Percentiles rank a stretch among this genome's conserved stretches.
These are phyloP conservation scores for Amoeboradix gromovi DNA, from an alignment of 371 early-diverging fungal genomes.

Conservation along the genomic window DNA sequence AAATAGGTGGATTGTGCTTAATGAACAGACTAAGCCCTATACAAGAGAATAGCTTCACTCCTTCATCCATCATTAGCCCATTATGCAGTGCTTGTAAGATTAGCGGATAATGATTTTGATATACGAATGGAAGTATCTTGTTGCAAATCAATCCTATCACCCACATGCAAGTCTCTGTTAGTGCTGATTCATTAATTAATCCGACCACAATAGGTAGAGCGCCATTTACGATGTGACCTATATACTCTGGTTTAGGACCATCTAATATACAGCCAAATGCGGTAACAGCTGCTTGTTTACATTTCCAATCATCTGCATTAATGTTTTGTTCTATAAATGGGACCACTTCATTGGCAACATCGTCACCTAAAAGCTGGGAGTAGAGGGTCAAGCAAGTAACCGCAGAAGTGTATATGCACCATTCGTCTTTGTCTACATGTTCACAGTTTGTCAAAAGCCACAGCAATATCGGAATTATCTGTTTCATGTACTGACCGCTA, in stretches of 20 bases:
- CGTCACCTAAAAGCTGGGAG: conserved; percentile 43
- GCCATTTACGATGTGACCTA: not conserved
- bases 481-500: conserved; percentile 36
- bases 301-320: conserved; percentile 50
- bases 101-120: not conserved
- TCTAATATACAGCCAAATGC: conserved; percentile 84
- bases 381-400: conserved; percentile 64
- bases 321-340: conserved; percentile 69
- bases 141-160: not conserved
- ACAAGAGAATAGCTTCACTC: not conserved
- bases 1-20: not conserved
- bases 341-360: conserved; percentile 43
- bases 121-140: not conserved
- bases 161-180: not conserved
- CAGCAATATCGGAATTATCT: conserved; percentile 57
- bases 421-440: conserved; percentile 88
- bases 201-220: not conserved
- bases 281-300: conserved; percentile 84
- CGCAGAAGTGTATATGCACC: conserved; percentile 88
- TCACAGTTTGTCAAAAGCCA: conserved; percentile 64
- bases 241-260: conserved; percentile 33
- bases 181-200: not conserved
- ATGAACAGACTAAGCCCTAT: not conserved
- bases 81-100: not conserved
- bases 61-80: not conserved